Percentiles rank a stretch among this genome's conserved stretches.
phyloP scores from a whole-genome alignment of 306 rosid species.

The Rosa persica region DNA sequence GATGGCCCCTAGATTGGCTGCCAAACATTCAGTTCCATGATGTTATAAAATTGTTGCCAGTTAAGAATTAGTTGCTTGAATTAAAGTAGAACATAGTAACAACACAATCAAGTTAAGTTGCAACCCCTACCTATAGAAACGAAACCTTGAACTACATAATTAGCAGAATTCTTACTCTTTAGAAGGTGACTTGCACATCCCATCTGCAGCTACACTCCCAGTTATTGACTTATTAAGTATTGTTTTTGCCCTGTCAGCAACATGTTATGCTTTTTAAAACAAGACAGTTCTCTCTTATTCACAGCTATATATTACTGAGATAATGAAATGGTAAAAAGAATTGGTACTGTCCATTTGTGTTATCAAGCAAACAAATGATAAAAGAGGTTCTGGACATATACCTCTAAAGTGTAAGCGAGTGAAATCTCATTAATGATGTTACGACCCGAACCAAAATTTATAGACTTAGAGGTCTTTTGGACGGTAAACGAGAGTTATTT shows the following conservation, averaged over 20 bases:
- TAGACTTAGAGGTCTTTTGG: too few species aligned
- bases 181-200: slow-evolving; percentile 30
- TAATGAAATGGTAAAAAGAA: too few species aligned
- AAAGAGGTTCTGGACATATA: too few species aligned
- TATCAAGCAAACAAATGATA: too few species aligned
- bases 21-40: slow-evolving; percentile 26
- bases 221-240: slow-evolving; percentile 31
- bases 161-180: slow-evolving; percentile 36
- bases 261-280: too few species aligned
- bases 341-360: too few species aligned
- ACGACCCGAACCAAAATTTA: too few species aligned
- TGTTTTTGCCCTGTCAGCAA: slow-evolving; percentile 39
- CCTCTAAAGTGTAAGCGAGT: too few species aligned
- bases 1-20: slow-evolving; percentile 60
- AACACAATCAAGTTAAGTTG: slow-evolving; percentile 4
- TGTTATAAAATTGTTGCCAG: slow-evolving; percentile 8
- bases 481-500: too few species aligned
- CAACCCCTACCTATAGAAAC: slow-evolving; percentile 6
- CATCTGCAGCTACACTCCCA: slow-evolving; percentile 35
- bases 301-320: too few species aligned
- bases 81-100: slow-evolving; percentile 4
- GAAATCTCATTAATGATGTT: too few species aligned
- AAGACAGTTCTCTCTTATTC: too few species aligned
- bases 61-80: slow-evolving; percentile 5
- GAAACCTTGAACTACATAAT: slow-evolving; percentile 16